Evolutionary conservation across 345 rosid genomes (phyloP).

Genomic region (Nephelium lappaceum): DNA sequence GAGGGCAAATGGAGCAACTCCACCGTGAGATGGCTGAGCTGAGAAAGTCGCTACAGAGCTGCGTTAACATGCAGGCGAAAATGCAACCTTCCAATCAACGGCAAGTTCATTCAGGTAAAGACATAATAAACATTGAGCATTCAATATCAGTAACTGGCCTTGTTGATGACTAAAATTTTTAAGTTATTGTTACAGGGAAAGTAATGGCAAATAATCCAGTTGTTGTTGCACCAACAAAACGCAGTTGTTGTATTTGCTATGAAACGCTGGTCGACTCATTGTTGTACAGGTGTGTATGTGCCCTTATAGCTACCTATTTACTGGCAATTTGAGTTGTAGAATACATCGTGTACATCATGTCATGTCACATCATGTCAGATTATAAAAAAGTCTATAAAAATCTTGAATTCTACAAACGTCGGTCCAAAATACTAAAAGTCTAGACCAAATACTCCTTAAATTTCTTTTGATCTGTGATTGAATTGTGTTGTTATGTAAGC

Average conservation of each 20-base stretch:
- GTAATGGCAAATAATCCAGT: constrained; percentile 31
- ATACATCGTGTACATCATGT: too few relatives aligned
- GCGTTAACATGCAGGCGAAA: constrained; percentile 66
- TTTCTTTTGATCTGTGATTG: too few relatives aligned
- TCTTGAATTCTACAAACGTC: too few relatives aligned
- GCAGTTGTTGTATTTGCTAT: constrained; percentile 75
- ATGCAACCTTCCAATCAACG: constrained; percentile 44
- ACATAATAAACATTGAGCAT: neutral
- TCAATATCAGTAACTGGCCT: neutral
- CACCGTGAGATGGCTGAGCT: constrained; percentile 70
- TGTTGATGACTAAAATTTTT: neutral
- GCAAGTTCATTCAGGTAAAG: constrained; percentile 55
- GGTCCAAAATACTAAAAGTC: too few relatives aligned
- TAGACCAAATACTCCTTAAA: too few relatives aligned
- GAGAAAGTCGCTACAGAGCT: constrained; percentile 52
- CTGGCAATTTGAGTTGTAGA: neutral
- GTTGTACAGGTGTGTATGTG: constrained; percentile 66
- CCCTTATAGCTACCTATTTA: neutral
- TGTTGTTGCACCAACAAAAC: constrained; percentile 41
- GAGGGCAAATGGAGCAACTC: constrained; percentile 71
- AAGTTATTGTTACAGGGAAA: constrained; percentile 32
- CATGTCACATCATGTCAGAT: neutral
- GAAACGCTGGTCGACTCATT: constrained; percentile 79
- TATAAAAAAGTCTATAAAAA: too few relatives aligned
- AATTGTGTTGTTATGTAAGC: neutral